A percentile compares a stretch with the other conserved stretches of the same genome.
Evolutionary conservation across 106 monocot genomes (phyloP).

Genomic region (Platanthera guangdongensis): DNA sequence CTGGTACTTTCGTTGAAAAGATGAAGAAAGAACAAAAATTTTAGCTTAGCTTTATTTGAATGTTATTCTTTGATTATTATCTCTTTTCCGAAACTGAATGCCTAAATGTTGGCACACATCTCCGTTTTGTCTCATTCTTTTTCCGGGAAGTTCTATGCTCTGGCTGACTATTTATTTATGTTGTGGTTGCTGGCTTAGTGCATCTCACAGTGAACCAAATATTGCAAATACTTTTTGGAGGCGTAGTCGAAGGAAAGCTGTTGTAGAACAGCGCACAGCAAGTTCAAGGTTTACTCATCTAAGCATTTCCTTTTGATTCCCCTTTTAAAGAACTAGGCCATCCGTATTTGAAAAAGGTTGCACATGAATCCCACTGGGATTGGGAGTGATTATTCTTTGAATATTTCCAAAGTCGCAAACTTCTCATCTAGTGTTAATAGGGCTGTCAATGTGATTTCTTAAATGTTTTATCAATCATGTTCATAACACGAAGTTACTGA

Average conservation of each 20-base stretch:
- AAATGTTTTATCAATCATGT: too few species aligned
- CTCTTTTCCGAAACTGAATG: too few species aligned
- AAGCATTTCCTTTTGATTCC: background rate
- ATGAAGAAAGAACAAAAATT: background rate
- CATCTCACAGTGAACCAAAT: constrained; percentile 84
- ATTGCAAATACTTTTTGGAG: constrained; percentile 77
- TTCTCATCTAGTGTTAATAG: too few species aligned
- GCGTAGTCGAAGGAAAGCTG: constrained; percentile 63
- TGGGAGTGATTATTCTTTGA: too few species aligned
- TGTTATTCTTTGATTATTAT: background rate
- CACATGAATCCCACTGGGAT: too few species aligned
- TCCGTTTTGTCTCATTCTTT: too few species aligned
- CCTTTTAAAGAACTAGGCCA: too few species aligned
- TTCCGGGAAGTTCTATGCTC: background rate
- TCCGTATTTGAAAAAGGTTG: too few species aligned
- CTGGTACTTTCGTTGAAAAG: background rate
- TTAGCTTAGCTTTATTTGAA: background rate
- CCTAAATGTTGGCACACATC: too few species aligned
- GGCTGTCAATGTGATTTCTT: too few species aligned
- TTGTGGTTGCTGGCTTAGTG: constrained; percentile 28
- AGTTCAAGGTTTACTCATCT: constrained; percentile 78
- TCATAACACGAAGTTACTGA: too few species aligned
- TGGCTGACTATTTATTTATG: background rate
- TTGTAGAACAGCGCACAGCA: constrained; percentile 72
- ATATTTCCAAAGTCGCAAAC: too few species aligned